Evolutionary conservation across 2,329 filamentous ascomycete species (phyloP), one percentile per base, ranked within the genome.

Genomic region (Hymenotorrendiella dingleyae): DNA sequence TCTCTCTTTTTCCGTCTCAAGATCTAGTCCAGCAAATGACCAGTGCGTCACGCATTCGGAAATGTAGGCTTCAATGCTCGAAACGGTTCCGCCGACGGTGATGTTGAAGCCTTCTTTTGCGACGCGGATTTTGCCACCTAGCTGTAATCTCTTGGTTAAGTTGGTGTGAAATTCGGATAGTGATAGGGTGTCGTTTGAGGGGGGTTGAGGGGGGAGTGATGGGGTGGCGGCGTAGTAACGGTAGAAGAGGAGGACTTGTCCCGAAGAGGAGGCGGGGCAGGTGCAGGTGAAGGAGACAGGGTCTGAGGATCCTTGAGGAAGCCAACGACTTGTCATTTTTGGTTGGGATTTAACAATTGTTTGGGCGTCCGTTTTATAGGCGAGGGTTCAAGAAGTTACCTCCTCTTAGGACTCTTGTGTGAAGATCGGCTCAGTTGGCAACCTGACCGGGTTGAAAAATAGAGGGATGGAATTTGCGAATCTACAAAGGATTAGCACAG

Each of bases 91-190:
- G 2, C 49, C 59, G 3, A 62, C 48, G 4, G 60, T 62, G 24
- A 62, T 53, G 28, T 62, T 62, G 33, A 60, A 62, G 2, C 60
- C 60, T 43, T 62, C 60, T 21, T 45, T 52, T 2, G 55, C 54
- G 12, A 62, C 33, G 3, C 60, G 51, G 9, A 61, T 52, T 29
- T 62, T 62, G 4, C 60, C 60, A 26, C 51, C 53, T 3, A 62
- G 35, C 3, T 35, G 26, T 14, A 48, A 43, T 21, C 42, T 48
- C 5, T 37, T 14, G 4, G 54, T 53, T 10, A 49, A 26, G 7
- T 20, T 36, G 27, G 36, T 43, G 21, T 62, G 58, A 22, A 57
- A 62, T n/a, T 24, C 14, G 21, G 50, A 45, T 11, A 60, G 43
- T 17, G 34, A 28, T 28, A 50, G 32, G 14, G 47, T 36, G 16